These are phyloP conservation scores for Colletotrichum spinosum DNA, from an alignment of 2,329 filamentous ascomycete species.

Conservation along the genomic window DNA sequence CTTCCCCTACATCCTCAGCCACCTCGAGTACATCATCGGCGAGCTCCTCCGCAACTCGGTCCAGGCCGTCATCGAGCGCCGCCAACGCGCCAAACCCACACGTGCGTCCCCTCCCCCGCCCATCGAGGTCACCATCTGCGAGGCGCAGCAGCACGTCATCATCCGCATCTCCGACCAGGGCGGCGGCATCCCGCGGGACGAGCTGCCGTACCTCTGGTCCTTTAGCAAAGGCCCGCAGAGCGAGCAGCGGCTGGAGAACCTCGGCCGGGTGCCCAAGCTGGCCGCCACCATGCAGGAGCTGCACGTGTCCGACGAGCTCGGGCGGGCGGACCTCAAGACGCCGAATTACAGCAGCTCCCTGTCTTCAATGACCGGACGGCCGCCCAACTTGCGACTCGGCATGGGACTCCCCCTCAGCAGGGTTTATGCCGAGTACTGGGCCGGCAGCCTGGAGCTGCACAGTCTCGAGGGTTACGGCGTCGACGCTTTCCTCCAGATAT, in stretches of 20 bases:
- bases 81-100: constrained; percentile 54
- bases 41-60: constrained; percentile 96
- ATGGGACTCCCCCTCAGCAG: constrained; percentile 94
- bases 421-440: constrained; percentile 98
- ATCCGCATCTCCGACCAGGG: constrained; percentile 96
- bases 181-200: constrained; percentile 87
- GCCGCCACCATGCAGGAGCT: constrained; percentile 94
- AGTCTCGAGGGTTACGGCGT: constrained; percentile 96
- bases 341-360: constrained; percentile 73
- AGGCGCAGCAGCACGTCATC: constrained; percentile 93
- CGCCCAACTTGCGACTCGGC: constrained; percentile 87
- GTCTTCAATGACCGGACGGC: constrained; percentile 81
- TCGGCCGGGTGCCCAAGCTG: constrained; percentile 88
- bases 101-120: constrained; percentile 64
- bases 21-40: constrained; percentile 96
- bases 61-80: constrained; percentile 87
- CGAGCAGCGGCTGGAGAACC: constrained; percentile 82
- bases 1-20: constrained; percentile 96
- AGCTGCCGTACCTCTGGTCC: constrained; percentile 93
- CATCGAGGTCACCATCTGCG: constrained; percentile 94
- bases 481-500: constrained; percentile 96
- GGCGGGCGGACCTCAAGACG: constrained; percentile 54
- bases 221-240: constrained; percentile 93
- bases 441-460: constrained; percentile 89
- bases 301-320: constrained; percentile 59